Evolutionary conservation across 331 rosid genomes (phyloP).

Genomic region (Malus hybrid): DNA sequence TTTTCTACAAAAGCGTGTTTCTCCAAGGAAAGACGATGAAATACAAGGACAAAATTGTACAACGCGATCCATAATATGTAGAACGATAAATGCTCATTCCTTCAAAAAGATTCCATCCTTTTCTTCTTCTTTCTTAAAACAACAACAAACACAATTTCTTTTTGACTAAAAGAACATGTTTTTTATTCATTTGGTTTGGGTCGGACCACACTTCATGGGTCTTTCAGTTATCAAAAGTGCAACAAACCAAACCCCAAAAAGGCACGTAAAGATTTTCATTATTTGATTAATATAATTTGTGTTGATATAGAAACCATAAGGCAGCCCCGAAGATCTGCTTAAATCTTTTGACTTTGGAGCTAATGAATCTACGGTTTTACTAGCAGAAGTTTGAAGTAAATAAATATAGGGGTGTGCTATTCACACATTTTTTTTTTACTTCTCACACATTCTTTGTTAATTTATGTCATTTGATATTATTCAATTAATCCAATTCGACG

Average conservation of each 20-base stretch:
- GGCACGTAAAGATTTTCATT: too few relatives aligned
- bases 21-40: not conserved
- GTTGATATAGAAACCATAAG: not conserved
- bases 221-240: not conserved
- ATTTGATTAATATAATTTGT: too few relatives aligned
- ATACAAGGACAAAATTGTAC: not conserved
- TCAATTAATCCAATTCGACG: fast-evolving
- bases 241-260: not conserved
- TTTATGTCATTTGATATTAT: fast-evolving
- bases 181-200: too few relatives aligned
- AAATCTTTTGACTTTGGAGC: not conserved
- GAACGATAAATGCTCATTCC: not conserved
- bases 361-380: not conserved
- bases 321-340: not conserved
- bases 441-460: fast-evolving
- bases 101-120: not conserved
- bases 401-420: too few relatives aligned
- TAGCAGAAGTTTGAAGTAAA: not conserved
- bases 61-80: not conserved
- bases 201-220: too few relatives aligned
- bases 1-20: too few relatives aligned
- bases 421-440: too few relatives aligned
- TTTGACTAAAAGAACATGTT: not conserved
- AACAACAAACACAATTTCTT: not conserved
- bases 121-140: not conserved